A percentile compares a stretch with the other conserved stretches of the same genome.
Evolutionary conservation across 805 yeast species (phyloP).

Genomic region (Dipodascus geniculatus): DNA sequence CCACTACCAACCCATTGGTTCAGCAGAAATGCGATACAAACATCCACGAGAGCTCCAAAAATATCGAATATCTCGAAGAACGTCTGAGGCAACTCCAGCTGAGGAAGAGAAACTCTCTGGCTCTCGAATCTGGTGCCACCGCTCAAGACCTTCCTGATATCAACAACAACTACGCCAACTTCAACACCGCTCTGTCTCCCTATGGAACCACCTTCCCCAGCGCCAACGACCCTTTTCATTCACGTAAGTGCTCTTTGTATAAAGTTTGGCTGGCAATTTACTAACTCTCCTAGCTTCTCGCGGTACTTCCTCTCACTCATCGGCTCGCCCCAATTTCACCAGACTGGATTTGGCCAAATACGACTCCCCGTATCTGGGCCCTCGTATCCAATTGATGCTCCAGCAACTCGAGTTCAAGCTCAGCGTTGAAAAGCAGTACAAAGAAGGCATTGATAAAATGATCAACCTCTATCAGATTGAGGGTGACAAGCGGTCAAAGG

Average conservation of each 20-base stretch:
- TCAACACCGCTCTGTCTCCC: no score
- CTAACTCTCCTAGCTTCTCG: neutral
- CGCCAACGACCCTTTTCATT: neutral
- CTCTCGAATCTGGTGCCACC: constrained; percentile 3
- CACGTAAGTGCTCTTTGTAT: neutral
- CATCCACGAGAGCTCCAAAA: constrained; percentile 83
- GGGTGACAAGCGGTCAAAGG: constrained; percentile 76
- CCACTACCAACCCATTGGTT: constrained; percentile 68
- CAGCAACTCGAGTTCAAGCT: constrained; percentile 90
- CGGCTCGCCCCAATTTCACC: constrained; percentile 19
- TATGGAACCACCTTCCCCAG: constrained; percentile 9
- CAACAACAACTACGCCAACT: constrained; percentile 1
- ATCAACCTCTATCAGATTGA: constrained; percentile 77
- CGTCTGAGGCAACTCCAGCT: constrained; percentile 52
- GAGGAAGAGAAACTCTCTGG: constrained; percentile 6
- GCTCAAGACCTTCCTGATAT: constrained; percentile 3
- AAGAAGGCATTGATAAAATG: constrained; percentile 84
- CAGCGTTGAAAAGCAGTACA: constrained; percentile 88
- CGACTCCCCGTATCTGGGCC: constrained; percentile 91
- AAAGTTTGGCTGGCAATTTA: no score
- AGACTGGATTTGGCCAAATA: constrained; percentile 66
- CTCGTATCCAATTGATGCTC: constrained; percentile 87
- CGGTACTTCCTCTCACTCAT: constrained; percentile 2
- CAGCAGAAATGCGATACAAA: constrained; percentile 85
- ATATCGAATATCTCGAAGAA: constrained; percentile 77